Evolutionary conservation across 192 early-diverging fungal genomes (phyloP).

Genomic region (Physocladia obscura): DNA sequence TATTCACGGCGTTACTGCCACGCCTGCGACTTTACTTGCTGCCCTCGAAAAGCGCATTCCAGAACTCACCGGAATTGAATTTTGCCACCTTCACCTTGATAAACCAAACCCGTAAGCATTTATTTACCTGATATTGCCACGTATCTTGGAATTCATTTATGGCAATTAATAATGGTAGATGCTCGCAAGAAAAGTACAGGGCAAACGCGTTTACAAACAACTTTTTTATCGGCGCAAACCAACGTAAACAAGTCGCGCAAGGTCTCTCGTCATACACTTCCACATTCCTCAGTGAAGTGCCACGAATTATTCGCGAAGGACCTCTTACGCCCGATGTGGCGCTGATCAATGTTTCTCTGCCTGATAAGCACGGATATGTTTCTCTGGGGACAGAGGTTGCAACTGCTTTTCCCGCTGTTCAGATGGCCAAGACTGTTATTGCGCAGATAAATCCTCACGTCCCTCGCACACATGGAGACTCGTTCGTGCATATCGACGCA

Average conservation of each 20-base stretch:
- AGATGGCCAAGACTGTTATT: constrained; percentile 44
- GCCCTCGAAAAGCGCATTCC: constrained; percentile 35
- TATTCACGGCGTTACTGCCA: constrained; percentile 42
- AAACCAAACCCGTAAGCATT: constrained; percentile 39
- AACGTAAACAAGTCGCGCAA: constrained; percentile 34
- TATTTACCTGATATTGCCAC: background rate
- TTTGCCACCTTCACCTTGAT: constrained; percentile 49
- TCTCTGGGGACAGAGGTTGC: constrained; percentile 50
- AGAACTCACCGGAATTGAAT: constrained; percentile 38
- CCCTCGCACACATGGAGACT: constrained; percentile 42
- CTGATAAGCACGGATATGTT: constrained; percentile 49
- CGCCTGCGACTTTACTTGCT: constrained; percentile 2
- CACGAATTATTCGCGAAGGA: constrained; percentile 33
- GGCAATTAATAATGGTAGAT: background rate
- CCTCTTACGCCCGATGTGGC: constrained; percentile 46
- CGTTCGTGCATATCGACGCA: constrained; percentile 42
- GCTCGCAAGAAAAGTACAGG: background rate
- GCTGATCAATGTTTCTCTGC: constrained; percentile 50
- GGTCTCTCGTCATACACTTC: constrained; percentile 45
- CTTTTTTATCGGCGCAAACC: constrained; percentile 47
- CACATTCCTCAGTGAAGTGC: constrained; percentile 41
- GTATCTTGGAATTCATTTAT: background rate
- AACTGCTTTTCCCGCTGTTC: constrained; percentile 38
- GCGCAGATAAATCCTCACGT: constrained; percentile 50
- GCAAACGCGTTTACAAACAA: constrained; percentile 48